Base-by-base conservation (phyloP, 2,329 filamentous ascomycete genomes). In the Cladobotryum mycophilum region DNA sequence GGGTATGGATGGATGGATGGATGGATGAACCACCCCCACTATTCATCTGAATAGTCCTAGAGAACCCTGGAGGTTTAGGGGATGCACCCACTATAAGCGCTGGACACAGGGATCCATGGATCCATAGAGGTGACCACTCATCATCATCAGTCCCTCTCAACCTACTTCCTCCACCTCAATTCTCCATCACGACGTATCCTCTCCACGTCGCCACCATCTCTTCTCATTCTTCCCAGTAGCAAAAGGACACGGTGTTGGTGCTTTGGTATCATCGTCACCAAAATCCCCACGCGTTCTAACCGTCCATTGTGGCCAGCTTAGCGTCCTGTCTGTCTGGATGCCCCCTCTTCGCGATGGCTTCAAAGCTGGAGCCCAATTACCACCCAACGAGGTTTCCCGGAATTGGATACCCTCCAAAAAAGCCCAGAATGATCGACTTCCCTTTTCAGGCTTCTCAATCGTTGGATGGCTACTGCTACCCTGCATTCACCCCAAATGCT, bases 301-400 rank as follows among this genome's bases (percentile, higher is more conserved):
- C 15, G 13, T 8, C 5, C 18, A 33, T 30, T 15, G 22, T n/a
- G 17, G 14, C 25, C 25, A 44, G 25, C 25, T 30, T 30, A 30
- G 25, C 25, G 25, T 30, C 25, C 25, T 2, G 8, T 4, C 9
- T 30, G 25, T 20, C 20, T 20, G 25, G 25, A 30, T 30, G 4
- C 25, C 25, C 25, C 25, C 25, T 30, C 25, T 8, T 30, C 11
- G 7, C 25, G 41, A n/a, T 33, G 20, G 41, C 25, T 34, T 42
- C 18, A 15, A 12, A 15, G 18, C 11, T 43, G 22, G 30, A 43
- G 50, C 54, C 54, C 49, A 53, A 56, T 53, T 50, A 20, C 36
- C 53, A 48, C 52, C 54, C 49, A 51, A 52, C 43, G n/a, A 38
- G 18, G 25, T 30, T 30, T 30, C 25, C 25, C 9, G 25, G 8